Percentiles rank a stretch among this genome's conserved stretches.
phyloP scores from a whole-genome alignment of 495 filamentous ascomycete genomes.

The Hypoxylon subgilvum region DNA sequence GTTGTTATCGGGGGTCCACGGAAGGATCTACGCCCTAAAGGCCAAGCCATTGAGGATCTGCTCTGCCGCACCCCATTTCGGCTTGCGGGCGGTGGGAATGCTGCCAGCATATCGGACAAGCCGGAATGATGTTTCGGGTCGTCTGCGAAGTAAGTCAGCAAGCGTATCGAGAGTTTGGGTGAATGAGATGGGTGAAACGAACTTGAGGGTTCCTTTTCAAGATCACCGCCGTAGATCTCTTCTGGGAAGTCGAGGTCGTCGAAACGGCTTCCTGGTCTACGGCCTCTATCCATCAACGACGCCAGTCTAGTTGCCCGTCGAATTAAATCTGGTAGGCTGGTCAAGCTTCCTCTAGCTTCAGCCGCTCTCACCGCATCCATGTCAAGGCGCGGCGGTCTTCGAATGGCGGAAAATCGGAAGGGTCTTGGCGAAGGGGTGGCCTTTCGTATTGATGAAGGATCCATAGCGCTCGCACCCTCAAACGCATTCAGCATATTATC shows the following conservation, averaged over 20 bases:
- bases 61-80: conserved; percentile 55
- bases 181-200: conserved; percentile 20
- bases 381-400: conserved; percentile 76
- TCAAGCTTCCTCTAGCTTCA: conserved; percentile 82
- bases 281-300: conserved; percentile 84
- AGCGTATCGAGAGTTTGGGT: conserved; percentile 19
- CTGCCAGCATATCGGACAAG: conserved; percentile 87
- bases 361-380: conserved; percentile 79
- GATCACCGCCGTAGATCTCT: conserved; percentile 40
- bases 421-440: conserved; percentile 47
- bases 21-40: conserved; percentile 44
- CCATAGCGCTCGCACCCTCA: conserved; percentile 49
- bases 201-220: conserved; percentile 50
- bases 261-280: conserved; percentile 74
- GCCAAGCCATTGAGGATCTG: conserved; percentile 48
- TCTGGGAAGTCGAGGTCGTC: conserved; percentile 56
- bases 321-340: conserved; percentile 90
- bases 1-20: conserved; percentile 22
- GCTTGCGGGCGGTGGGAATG: conserved; percentile 82
- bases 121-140: conserved; percentile 60
- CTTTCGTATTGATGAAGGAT: conserved; percentile 41
- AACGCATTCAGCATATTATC: conserved; percentile 54
- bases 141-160: conserved; percentile 47
- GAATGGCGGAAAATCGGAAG: conserved; percentile 58
- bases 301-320: conserved; percentile 84